These are phyloP conservation scores for Wolfiporia cocos DNA, from an alignment of 1,284 basidiomycete genomes.

Conservation along the genomic window DNA sequence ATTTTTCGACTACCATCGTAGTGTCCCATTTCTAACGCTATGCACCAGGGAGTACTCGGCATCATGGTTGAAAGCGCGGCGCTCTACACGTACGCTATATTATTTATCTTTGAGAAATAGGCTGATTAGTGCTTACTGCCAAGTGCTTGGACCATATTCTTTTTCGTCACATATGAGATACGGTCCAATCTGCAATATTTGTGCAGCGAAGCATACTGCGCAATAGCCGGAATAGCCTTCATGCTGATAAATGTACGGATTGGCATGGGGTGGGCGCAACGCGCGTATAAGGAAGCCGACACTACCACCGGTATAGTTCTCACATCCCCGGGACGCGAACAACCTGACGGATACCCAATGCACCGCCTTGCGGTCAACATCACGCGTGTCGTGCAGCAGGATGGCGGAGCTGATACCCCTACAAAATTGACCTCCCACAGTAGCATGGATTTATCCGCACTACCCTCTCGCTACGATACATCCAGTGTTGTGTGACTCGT, in stretches of 20 bases:
- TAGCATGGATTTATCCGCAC: not conserved
- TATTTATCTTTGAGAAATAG: not conserved
- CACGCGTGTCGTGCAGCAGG: constrained; percentile 1
- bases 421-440: not conserved
- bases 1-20: not conserved
- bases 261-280: constrained; percentile 1
- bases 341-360: not conserved
- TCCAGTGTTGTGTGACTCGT: too few species aligned
- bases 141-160: constrained; percentile 3
- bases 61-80: constrained; percentile 2
- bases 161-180: not conserved
- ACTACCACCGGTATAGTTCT: not conserved
- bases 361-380: constrained; percentile 4
- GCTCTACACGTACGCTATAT: constrained; percentile 1
- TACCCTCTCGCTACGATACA: too few species aligned
- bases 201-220: constrained; percentile 1
- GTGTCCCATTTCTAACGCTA: not conserved
- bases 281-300: not conserved
- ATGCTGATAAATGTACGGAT: constrained; percentile 5
- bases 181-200: not conserved
- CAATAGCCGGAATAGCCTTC: constrained; percentile 2
- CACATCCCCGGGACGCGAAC: not conserved
- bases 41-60: not conserved
- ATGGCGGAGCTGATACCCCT: not conserved
- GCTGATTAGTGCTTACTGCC: not conserved